Percentiles rank a stretch among this genome's conserved stretches.
These are phyloP conservation scores for Kodamaea nitidulidarum DNA, from an alignment of 805 yeast species.

Conservation along the genomic window DNA sequence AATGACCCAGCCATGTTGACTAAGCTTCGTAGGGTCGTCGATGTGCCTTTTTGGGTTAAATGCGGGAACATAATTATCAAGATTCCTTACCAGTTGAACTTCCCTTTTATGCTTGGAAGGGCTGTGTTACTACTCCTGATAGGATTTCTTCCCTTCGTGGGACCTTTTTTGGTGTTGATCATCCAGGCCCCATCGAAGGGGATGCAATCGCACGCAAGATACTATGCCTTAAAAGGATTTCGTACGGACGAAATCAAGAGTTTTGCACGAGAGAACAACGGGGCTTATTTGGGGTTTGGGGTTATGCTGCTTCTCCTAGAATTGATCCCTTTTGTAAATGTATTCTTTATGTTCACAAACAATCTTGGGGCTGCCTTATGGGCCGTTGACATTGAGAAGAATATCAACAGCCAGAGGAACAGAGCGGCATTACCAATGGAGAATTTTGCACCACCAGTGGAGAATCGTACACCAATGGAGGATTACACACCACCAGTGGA, in stretches of 20 bases:
- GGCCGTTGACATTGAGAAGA: conserved; percentile 37
- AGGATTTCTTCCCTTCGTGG: conserved; percentile 52
- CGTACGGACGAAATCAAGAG: conserved; percentile 37
- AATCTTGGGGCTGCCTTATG: conserved; percentile 62
- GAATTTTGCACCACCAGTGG: not conserved
- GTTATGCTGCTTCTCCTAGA: conserved; percentile 48
- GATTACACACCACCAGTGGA: too few species aligned
- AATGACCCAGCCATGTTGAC: conserved; percentile 43
- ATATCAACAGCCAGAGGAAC: conserved; percentile 6
- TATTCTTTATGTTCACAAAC: conserved; percentile 55
- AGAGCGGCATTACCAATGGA: not conserved
- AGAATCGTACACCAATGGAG: not conserved
- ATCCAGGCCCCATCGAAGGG: conserved; percentile 56
- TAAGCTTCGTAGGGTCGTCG: conserved; percentile 26
- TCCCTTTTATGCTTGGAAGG: conserved; percentile 40
- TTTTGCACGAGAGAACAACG: conserved; percentile 32
- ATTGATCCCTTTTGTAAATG: conserved; percentile 48
- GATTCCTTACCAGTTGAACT: conserved; percentile 33
- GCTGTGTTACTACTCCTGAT: conserved; percentile 34
- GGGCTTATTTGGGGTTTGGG: conserved; percentile 51
- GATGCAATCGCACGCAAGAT: conserved; percentile 48
- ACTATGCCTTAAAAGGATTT: conserved; percentile 54
- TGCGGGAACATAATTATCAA: conserved; percentile 27
- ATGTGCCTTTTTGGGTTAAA: conserved; percentile 28
- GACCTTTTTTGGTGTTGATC: conserved; percentile 50